These are phyloP conservation scores for Pichia sp. DNA, from an alignment of 1,139 yeast species.

Conservation along the genomic window DNA sequence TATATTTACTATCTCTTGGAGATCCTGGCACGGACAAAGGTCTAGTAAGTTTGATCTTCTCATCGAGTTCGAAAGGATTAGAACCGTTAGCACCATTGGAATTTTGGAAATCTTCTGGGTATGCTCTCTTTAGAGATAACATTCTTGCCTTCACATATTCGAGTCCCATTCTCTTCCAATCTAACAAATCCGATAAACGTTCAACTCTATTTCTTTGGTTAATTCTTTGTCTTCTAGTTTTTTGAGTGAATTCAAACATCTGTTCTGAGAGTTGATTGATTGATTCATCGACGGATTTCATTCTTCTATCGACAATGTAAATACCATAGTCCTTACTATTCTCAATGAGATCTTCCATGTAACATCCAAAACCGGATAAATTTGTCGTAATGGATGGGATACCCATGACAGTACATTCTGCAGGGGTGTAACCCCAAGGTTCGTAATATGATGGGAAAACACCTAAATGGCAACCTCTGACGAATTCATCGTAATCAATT, in stretches of 20 bases:
- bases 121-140: slow-evolving; percentile 85
- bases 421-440: slow-evolving; percentile 99
- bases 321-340: slow-evolving; percentile 94
- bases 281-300: slow-evolving; percentile 90
- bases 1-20: slow-evolving; percentile 57
- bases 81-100: slow-evolving; percentile 8
- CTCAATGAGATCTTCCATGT: slow-evolving; percentile 97
- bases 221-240: slow-evolving; percentile 94
- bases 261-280: slow-evolving; percentile 84
- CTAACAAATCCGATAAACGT: slow-evolving; percentile 83
- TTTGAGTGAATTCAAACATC: slow-evolving; percentile 83
- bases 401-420: slow-evolving; percentile 99
- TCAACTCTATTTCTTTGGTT: slow-evolving; percentile 98
- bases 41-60: slow-evolving; percentile 69
- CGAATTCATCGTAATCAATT: slow-evolving; percentile 94
- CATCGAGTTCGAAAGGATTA: slow-evolving; percentile 51
- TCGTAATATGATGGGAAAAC: slow-evolving; percentile 98
- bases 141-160: slow-evolving; percentile 95
- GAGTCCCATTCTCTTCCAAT: slow-evolving; percentile 97
- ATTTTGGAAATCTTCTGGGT: slow-evolving; percentile 70
- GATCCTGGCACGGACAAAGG: slow-evolving; percentile 97
- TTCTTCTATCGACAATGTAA: slow-evolving; percentile 91
- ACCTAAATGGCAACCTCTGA: slow-evolving; percentile 96
- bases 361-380: slow-evolving; percentile 95
- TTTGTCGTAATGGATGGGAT: slow-evolving; percentile 98